These are phyloP conservation scores for Heliamphora pulchella DNA, from an alignment of 179 eudicot genomes.

Conservation along the genomic window DNA sequence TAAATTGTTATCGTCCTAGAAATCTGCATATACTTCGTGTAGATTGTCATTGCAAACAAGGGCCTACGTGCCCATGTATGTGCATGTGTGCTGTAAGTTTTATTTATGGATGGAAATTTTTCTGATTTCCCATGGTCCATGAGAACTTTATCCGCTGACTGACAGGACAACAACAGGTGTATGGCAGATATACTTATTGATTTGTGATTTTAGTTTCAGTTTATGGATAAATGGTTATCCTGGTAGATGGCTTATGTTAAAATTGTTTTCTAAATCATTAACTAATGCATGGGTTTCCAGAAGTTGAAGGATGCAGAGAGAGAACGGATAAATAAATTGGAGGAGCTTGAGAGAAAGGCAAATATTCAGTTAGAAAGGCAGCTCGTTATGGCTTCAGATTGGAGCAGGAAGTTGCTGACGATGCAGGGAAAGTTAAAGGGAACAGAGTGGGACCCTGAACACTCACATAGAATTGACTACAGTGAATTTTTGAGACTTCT, in stretches of 20 bases:
- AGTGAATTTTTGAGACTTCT: slow-evolving; percentile 73
- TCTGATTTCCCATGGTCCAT: background rate
- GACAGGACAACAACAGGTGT: background rate
- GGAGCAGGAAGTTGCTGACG: slow-evolving; percentile 77
- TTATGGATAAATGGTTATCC: background rate
- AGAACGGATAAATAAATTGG: slow-evolving; percentile 57
- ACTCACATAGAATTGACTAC: slow-evolving; percentile 65
- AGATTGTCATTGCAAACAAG: background rate
- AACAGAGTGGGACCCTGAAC: slow-evolving; percentile 84
- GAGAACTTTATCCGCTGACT: background rate
- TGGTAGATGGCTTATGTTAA: background rate
- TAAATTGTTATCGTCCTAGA: background rate
- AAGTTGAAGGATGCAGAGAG: slow-evolving; percentile 65
- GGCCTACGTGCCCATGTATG: background rate
- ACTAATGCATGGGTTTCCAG: slow-evolving; percentile 32
- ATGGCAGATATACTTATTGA: no score
- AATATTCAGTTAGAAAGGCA: slow-evolving; percentile 85
- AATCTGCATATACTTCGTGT: background rate
- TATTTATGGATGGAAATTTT: background rate
- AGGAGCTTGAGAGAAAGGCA: slow-evolving; percentile 77
- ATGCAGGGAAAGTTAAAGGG: slow-evolving; percentile 77
- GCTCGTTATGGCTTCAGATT: slow-evolving; percentile 83
- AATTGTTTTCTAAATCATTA: background rate
- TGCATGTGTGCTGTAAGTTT: background rate
- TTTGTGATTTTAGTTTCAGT: background rate